A percentile compares a stretch with the other conserved stretches of the same genome.
phyloP scores from a whole-genome alignment of 768 basidiomycete genomes.

The Panaeolus cyanescens region DNA sequence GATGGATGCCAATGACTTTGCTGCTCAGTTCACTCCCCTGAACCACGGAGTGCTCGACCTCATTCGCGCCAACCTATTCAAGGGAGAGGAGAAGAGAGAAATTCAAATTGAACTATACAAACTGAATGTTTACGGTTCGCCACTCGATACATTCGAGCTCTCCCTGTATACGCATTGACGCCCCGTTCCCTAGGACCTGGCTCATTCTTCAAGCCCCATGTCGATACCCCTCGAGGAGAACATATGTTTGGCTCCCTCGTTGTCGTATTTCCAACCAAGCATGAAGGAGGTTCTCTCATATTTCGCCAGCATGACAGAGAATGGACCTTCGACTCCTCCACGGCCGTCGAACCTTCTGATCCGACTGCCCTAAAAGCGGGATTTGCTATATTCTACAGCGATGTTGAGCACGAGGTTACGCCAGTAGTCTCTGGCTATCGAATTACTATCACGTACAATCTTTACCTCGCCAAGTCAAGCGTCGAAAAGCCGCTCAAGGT shows the following conservation, averaged over 20 bases:
- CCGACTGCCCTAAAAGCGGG: background rate
- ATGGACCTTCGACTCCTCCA: slow-evolving; percentile 34
- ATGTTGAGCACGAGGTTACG: slow-evolving; percentile 38
- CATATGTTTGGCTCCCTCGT: slow-evolving; percentile 51
- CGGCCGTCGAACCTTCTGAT: background rate
- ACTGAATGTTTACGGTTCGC: slow-evolving; percentile 45
- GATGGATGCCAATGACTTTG: slow-evolving; percentile 28
- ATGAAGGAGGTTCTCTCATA: slow-evolving; percentile 39
- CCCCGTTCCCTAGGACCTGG: slow-evolving; percentile 24
- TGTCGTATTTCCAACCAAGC: slow-evolving; percentile 40
- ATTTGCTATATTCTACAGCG: slow-evolving; percentile 34
- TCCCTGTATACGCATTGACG: background rate
- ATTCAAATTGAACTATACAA: slow-evolving; percentile 42
- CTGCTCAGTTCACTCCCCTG: slow-evolving; percentile 25
- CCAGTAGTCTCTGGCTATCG: slow-evolving; percentile 33
- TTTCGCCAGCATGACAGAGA: slow-evolving; percentile 29
- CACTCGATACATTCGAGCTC: background rate
- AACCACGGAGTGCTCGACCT: slow-evolving; percentile 25
- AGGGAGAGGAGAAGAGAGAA: slow-evolving; percentile 16
- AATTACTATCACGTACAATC: slow-evolving; percentile 40
- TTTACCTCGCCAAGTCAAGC: slow-evolving; percentile 24
- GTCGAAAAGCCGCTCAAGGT: background rate
- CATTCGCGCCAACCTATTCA: slow-evolving; percentile 21
- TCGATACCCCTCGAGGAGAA: slow-evolving; percentile 43
- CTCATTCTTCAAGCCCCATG: slow-evolving; percentile 47